Conservation (phyloP, 2,329 filamentous ascomycete genomes). For the Colletotrichum sp. region DNA sequence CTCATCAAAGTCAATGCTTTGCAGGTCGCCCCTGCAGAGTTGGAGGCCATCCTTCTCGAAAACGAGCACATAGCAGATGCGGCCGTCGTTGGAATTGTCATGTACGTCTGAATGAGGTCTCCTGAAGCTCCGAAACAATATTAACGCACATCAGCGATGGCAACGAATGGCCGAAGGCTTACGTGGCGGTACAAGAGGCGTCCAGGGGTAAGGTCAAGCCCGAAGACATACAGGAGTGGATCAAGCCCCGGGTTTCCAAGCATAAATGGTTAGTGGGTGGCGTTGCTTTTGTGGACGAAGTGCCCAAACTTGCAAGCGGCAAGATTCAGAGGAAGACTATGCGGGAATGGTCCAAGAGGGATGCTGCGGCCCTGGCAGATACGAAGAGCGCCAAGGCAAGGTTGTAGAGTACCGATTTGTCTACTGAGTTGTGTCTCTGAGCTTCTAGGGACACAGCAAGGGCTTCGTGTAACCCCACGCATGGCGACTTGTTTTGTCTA, state of each 20-base stretch:
- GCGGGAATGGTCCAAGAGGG: conserved; percentile 60
- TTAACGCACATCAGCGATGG: conserved; percentile 34
- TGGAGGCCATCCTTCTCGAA: conserved; percentile 55
- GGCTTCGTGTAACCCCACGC: not conserved
- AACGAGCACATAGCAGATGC: conserved; percentile 57
- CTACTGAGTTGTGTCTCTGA: not conserved
- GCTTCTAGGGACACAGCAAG: not conserved
- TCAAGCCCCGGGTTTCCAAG: conserved; percentile 51
- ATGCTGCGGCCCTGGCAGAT: conserved; percentile 39
- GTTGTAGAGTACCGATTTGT: not conserved
- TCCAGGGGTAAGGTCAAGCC: conserved; percentile 48
- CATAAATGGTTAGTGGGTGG: conserved; percentile 57
- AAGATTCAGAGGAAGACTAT: conserved; percentile 63
- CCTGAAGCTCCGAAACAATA: not conserved
- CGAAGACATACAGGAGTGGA: conserved; percentile 55
- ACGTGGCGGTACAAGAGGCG: conserved; percentile 52
- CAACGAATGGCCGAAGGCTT: conserved; percentile 58
- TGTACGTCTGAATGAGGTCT: conserved; percentile 33
- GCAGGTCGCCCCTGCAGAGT: conserved; percentile 64
- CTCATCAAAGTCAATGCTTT: conserved; percentile 64
- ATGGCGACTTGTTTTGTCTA: not conserved
- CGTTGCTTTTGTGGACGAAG: conserved; percentile 57
- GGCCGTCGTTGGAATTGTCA: conserved; percentile 57
- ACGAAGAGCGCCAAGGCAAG: not conserved
- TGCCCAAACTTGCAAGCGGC: conserved; percentile 60